Evolutionary conservation across 768 basidiomycete genomes (phyloP).

Genomic region (Lentinula detonsa): DNA sequence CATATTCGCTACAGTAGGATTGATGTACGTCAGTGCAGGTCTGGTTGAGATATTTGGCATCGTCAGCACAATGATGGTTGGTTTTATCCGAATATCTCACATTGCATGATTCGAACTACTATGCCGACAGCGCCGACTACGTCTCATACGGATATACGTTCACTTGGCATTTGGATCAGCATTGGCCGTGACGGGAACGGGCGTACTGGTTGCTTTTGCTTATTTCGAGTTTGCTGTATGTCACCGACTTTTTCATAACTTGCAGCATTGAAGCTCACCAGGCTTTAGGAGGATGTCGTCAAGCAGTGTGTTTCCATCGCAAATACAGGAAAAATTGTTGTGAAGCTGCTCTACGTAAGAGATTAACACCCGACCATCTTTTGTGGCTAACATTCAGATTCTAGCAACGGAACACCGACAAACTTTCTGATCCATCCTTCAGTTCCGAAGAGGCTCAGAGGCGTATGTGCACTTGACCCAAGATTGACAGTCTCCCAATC

Average conservation of each 20-base stretch:
- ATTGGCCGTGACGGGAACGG: conserved; percentile 27
- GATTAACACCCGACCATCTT: no score
- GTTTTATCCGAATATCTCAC: conserved; percentile 23
- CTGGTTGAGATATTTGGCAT: conserved; percentile 3
- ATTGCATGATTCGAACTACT: background rate
- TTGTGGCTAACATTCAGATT: background rate
- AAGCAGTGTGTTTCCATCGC: conserved; percentile 2
- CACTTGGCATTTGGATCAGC: conserved; percentile 26
- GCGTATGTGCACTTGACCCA: conserved; percentile 19
- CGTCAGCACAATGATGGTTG: conserved; percentile 17
- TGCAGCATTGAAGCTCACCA: background rate
- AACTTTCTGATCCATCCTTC: background rate
- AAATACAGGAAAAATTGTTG: background rate
- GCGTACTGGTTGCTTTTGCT: conserved; percentile 27
- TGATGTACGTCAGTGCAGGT: background rate
- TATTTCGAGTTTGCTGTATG: conserved; percentile 34
- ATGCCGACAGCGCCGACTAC: conserved; percentile 16
- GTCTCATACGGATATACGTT: conserved; percentile 15
- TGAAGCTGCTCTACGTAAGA: conserved; percentile 5
- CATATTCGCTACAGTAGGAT: background rate
- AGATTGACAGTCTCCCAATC: background rate
- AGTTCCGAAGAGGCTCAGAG: conserved; percentile 22
- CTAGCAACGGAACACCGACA: background rate
- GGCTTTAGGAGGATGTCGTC: conserved; percentile 3
- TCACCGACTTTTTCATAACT: background rate